Percentiles rank a stretch among this genome's conserved stretches.
Conservation (phyloP, 73 alveolate species). For the Effrenium voratum region DNA sequence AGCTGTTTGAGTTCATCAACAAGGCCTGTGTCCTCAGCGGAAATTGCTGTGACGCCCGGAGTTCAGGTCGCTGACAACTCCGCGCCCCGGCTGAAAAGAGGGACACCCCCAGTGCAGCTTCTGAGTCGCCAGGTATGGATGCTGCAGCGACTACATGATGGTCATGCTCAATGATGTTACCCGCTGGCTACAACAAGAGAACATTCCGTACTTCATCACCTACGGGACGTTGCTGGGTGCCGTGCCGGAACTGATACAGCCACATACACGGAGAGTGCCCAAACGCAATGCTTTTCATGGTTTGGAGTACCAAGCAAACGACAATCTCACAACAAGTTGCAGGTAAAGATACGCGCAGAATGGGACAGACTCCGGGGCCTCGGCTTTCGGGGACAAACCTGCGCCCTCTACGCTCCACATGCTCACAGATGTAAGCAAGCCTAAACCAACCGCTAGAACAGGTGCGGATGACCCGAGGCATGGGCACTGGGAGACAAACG, state of each 20-base stretch:
- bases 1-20: slow-evolving; percentile 46
- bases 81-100: slow-evolving; percentile 1
- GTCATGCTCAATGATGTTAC: slow-evolving; percentile 78
- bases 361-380: no score
- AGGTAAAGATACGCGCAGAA: no score
- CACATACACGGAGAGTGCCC: no score
- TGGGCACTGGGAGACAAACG: background rate
- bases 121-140: slow-evolving; percentile 56
- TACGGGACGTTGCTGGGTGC: slow-evolving; percentile 92
- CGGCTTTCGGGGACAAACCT: no score
- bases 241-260: no score
- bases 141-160: slow-evolving; percentile 93
- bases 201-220: slow-evolving; percentile 92
- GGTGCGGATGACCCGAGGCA: background rate
- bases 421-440: no score
- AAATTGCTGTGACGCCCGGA: background rate
- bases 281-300: no score
- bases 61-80: slow-evolving; percentile 55
- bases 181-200: slow-evolving; percentile 68
- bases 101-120: background rate
- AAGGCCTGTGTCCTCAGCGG: background rate
- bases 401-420: no score
- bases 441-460: no score
- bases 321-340: no score
- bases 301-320: no score